Percentiles rank a stretch among this genome's conserved stretches.
Evolutionary conservation across 176 grass and related monocot species (phyloP).

Genomic region (Areca catechu): DNA sequence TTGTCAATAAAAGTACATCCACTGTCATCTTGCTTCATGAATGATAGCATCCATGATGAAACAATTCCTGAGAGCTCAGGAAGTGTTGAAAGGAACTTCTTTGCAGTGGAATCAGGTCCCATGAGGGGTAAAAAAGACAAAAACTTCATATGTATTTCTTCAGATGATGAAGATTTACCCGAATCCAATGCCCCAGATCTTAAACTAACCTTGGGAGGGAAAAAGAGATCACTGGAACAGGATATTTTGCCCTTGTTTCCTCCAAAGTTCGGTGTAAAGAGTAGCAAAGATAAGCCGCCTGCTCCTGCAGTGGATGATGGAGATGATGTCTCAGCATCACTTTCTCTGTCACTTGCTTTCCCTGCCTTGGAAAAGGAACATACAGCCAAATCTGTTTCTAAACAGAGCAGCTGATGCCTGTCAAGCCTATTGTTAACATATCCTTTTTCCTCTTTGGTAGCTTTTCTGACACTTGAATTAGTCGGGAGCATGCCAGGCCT

Average conservation of each 20-base stretch:
- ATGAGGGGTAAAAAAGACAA: constrained; percentile 14
- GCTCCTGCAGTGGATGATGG: constrained; percentile 5
- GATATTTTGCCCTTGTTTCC: constrained; percentile 18
- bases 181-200: constrained; percentile 32
- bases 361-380: constrained; percentile 20
- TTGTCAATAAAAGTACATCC: constrained; percentile 41
- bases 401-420: constrained; percentile 6
- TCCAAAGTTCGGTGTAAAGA: constrained; percentile 33
- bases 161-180: constrained; percentile 35
- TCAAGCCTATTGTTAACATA: neutral
- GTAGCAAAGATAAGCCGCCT: constrained; percentile 19
- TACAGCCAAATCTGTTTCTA: constrained; percentile 10
- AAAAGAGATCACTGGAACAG: constrained; percentile 22
- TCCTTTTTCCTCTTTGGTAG: too few relatives aligned
- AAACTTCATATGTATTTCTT: constrained; percentile 22
- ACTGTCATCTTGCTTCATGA: constrained; percentile 19
- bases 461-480: too few relatives aligned
- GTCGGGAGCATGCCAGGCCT: too few relatives aligned
- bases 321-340: constrained; percentile 19
- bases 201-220: constrained; percentile 33
- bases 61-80: constrained; percentile 25
- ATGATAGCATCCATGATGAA: constrained; percentile 36
- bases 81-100: constrained; percentile 35
- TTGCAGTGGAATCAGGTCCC: constrained; percentile 34
- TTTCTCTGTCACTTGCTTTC: constrained; percentile 53